Evolutionary conservation across 352 stramenopile species (phyloP).

Genomic region (Pythium guiyangense): DNA sequence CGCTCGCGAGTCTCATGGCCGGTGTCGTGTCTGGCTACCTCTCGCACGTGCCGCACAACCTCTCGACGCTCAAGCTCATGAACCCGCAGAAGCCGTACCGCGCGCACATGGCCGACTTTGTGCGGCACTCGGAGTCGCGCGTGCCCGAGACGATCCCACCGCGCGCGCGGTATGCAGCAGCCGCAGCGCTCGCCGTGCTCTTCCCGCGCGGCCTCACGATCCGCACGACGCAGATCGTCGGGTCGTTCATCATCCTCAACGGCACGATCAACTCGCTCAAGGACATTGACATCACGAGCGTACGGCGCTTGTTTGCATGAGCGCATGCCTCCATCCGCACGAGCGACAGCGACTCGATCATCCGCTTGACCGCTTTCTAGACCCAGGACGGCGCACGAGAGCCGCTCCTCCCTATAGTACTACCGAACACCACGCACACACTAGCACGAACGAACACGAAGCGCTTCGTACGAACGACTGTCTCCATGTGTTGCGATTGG

Average conservation of each 20-base stretch:
- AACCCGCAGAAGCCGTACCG: slow-evolving; percentile 86
- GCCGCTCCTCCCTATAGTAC: no score
- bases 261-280: slow-evolving; percentile 90
- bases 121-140: slow-evolving; percentile 75
- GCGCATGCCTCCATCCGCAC: no score
- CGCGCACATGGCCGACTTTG: slow-evolving; percentile 83
- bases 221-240: slow-evolving; percentile 89
- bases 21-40: slow-evolving; percentile 92
- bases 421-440: no score
- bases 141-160: slow-evolving; percentile 75
- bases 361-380: no score
- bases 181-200: slow-evolving; percentile 74
- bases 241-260: slow-evolving; percentile 93
- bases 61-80: slow-evolving; percentile 95
- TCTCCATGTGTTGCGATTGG: background rate
- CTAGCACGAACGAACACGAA: background rate
- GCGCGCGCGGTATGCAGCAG: slow-evolving; percentile 56
- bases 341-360: background rate
- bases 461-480: background rate
- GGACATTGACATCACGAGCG: slow-evolving; percentile 57
- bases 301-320: slow-evolving; percentile 35
- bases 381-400: no score
- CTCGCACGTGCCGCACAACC: slow-evolving; percentile 93
- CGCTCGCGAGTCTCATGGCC: slow-evolving; percentile 81
- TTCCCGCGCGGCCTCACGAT: slow-evolving; percentile 89